A percentile compares a stretch with the other conserved stretches of the same genome.
phyloP scores from a whole-genome alignment of 805 yeast genomes.

The Ogataea dorogensis region DNA sequence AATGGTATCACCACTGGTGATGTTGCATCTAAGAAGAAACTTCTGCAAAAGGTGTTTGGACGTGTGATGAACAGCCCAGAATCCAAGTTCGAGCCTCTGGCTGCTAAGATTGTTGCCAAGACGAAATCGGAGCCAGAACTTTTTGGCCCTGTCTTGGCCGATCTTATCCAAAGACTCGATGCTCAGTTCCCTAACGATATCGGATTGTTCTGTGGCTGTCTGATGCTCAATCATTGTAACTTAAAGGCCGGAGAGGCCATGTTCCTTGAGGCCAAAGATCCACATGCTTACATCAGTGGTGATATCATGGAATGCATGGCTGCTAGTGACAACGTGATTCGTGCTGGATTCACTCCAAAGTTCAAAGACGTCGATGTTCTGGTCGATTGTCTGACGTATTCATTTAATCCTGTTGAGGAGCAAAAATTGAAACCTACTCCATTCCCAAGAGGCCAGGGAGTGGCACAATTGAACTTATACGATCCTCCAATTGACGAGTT shows the following conservation, averaged over 20 bases:
- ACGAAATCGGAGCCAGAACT: conserved; percentile 57
- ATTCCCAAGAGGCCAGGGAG: conserved; percentile 63
- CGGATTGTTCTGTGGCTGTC: conserved; percentile 94
- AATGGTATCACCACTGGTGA: conserved; percentile 45
- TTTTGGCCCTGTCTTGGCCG: conserved; percentile 62
- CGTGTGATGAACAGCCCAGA: conserved; percentile 84
- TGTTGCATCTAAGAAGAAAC: conserved; percentile 56
- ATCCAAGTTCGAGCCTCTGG: conserved; percentile 49
- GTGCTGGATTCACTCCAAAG: conserved; percentile 99
- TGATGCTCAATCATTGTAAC: conserved; percentile 83
- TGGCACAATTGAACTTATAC: conserved; percentile 64
- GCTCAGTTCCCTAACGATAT: conserved; percentile 90
- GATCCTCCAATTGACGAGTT: conserved; percentile 98
- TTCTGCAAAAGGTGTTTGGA: conserved; percentile 73
- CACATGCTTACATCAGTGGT: conserved; percentile 96
- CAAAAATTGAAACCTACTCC: conserved; percentile 78
- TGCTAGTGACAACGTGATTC: conserved; percentile 95
- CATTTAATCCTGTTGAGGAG: conserved; percentile 84
- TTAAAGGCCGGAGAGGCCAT: conserved; percentile 91
- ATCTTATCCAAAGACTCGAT: conserved; percentile 72
- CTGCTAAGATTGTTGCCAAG: conserved; percentile 64
- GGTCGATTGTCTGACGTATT: conserved; percentile 87
- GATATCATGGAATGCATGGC: conserved; percentile 99
- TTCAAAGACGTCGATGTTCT: conserved; percentile 92
- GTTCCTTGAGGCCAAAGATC: conserved; percentile 94